These are phyloP conservation scores for Talaromyces trachyspermus DNA, from an alignment of 495 filamentous ascomycete species.

Conservation along the genomic window DNA sequence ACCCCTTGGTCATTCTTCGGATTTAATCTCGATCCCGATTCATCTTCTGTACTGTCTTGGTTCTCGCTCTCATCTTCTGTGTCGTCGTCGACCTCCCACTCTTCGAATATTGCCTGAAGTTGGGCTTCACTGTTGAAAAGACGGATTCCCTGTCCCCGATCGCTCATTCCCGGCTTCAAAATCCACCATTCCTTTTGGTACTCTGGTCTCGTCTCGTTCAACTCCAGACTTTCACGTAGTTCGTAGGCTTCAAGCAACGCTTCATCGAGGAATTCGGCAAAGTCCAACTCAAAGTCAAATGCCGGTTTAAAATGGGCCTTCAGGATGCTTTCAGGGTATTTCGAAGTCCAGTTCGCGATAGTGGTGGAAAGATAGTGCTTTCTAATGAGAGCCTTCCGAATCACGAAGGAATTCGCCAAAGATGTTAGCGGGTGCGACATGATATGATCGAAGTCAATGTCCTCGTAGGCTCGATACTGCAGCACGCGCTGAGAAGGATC, in stretches of 20 bases:
- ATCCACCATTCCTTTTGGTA: constrained; percentile 89
- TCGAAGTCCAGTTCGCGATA: constrained; percentile 69
- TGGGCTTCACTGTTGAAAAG: constrained; percentile 79
- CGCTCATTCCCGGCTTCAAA: constrained; percentile 93
- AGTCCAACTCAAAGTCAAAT: constrained; percentile 88
- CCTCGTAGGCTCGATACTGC: constrained; percentile 83
- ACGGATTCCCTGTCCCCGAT: constrained; percentile 85
- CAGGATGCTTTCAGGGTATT: constrained; percentile 66
- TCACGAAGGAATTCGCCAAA: constrained; percentile 76
- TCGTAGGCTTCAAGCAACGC: constrained; percentile 85
- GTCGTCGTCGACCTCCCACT: constrained; percentile 67
- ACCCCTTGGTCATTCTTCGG: constrained; percentile 40
- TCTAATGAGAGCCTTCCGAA: constrained; percentile 94
- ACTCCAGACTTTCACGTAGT: constrained; percentile 63
- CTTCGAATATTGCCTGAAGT: constrained; percentile 75
- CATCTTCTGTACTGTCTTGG: constrained; percentile 19
- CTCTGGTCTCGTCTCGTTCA: constrained; percentile 44
- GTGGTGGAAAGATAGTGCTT: constrained; percentile 89
- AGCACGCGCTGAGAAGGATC: constrained; percentile 47
- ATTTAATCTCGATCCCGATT: constrained; percentile 3
- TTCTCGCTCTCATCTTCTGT: constrained; percentile 28
- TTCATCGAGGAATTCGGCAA: constrained; percentile 92
- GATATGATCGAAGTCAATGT: constrained; percentile 70
- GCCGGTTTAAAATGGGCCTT: constrained; percentile 60
- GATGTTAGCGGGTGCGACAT: constrained; percentile 50